Evolutionary conservation across 2,329 filamentous ascomycete species (phyloP).

Genomic region (Talaromyces sp.): DNA sequence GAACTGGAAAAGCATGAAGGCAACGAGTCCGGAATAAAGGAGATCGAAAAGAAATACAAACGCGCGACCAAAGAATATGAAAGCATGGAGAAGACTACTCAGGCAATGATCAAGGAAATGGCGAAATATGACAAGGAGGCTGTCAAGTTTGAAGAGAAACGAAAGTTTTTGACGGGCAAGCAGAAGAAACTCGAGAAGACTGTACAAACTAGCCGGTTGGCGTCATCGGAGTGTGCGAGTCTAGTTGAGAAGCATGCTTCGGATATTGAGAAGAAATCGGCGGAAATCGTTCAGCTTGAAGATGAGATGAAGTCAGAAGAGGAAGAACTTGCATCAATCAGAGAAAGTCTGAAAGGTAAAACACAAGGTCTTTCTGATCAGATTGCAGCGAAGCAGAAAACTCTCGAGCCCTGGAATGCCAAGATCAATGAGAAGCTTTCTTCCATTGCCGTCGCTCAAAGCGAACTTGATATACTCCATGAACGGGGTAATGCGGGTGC

Average conservation of each 20-base stretch:
- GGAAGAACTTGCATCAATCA: slow-evolving; percentile 75
- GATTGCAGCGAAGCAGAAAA: slow-evolving; percentile 88
- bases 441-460: slow-evolving; percentile 88
- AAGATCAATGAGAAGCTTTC: slow-evolving; percentile 97
- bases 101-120: slow-evolving; percentile 78
- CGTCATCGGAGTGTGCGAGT: slow-evolving; percentile 70
- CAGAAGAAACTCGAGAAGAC: slow-evolving; percentile 93
- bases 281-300: slow-evolving; percentile 76
- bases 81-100: slow-evolving; percentile 74
- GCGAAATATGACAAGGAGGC: slow-evolving; percentile 92
- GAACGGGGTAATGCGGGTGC: slow-evolving; percentile 88
- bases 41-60: slow-evolving; percentile 80
- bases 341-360: slow-evolving; percentile 88
- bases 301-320: slow-evolving; percentile 75
- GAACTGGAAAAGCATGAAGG: slow-evolving; percentile 92
- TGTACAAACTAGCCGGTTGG: slow-evolving; percentile 72
- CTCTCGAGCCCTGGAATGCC: slow-evolving; percentile 91
- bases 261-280: slow-evolving; percentile 73
- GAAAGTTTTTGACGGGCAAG: slow-evolving; percentile 87
- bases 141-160: slow-evolving; percentile 97
- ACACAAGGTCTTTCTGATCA: slow-evolving; percentile 92
- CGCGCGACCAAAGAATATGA: slow-evolving; percentile 81
- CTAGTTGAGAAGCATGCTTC: slow-evolving; percentile 73
- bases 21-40: slow-evolving; percentile 84
- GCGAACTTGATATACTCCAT: slow-evolving; percentile 84